Evolutionary conservation across 2,329 filamentous ascomycete species (phyloP).

Genomic region (Aureobasidium sp.): DNA sequence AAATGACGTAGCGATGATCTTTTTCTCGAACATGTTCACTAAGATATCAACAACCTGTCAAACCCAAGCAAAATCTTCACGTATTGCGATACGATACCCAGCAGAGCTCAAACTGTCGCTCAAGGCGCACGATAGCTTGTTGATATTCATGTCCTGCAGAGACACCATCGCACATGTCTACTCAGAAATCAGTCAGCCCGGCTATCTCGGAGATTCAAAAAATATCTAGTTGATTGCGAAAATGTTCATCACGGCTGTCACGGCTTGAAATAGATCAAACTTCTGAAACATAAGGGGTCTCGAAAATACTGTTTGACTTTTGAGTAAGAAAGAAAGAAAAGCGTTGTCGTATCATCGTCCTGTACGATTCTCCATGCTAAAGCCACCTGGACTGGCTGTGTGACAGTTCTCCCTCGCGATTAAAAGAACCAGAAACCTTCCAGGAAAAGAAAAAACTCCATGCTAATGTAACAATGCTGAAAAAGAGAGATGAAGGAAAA

Average conservation of each 20-base stretch:
- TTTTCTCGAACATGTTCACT: neutral
- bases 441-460: neutral
- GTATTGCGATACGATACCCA: too few relatives aligned
- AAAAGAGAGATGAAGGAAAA: neutral
- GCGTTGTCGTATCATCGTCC: neutral
- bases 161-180: too few relatives aligned
- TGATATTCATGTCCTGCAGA: too few relatives aligned
- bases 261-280: neutral
- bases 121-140: too few relatives aligned
- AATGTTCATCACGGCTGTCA: slow-evolving; percentile 18
- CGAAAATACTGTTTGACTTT: slow-evolving; percentile 6
- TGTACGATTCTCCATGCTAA: neutral
- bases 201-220: neutral
- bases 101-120: too few relatives aligned
- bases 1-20: neutral
- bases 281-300: neutral
- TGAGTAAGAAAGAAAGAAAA: neutral
- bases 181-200: neutral
- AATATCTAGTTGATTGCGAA: neutral
- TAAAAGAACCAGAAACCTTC: neutral
- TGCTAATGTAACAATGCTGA: neutral
- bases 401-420: neutral
- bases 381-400: neutral
- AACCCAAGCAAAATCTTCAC: neutral
- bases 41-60: neutral